These are phyloP conservation scores for Calonectria pseudoreteaudii DNA, from an alignment of 2,329 filamentous ascomycete genomes.

Conservation along the genomic window DNA sequence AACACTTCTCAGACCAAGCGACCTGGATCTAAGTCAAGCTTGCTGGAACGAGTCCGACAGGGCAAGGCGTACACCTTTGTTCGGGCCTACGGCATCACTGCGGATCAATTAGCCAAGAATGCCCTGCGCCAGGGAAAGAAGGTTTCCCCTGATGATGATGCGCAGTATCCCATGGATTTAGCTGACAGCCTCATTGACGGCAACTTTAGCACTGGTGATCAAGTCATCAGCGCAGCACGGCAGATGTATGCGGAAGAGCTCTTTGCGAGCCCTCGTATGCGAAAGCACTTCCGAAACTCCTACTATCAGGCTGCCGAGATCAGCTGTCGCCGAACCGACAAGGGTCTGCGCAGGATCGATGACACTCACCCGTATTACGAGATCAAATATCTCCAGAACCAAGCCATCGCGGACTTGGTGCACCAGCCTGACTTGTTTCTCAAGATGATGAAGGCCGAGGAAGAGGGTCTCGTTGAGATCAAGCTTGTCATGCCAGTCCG, in stretches of 20 bases:
- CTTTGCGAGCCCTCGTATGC: slow-evolving; percentile 86
- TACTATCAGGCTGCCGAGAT: slow-evolving; percentile 88
- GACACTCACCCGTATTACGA: slow-evolving; percentile 97
- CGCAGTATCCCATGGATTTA: slow-evolving; percentile 83
- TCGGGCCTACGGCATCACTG: slow-evolving; percentile 88
- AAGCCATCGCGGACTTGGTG: slow-evolving; percentile 84
- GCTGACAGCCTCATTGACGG: slow-evolving; percentile 82
- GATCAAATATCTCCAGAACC: slow-evolving; percentile 94
- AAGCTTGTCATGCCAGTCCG: slow-evolving; percentile 82
- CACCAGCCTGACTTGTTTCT: slow-evolving; percentile 89
- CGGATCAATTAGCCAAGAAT: slow-evolving; percentile 90
- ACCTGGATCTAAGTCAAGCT: slow-evolving; percentile 82
- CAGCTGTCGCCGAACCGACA: slow-evolving; percentile 91
- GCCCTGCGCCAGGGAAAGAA: slow-evolving; percentile 82
- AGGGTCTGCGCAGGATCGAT: slow-evolving; percentile 92
- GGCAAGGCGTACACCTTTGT: slow-evolving; percentile 86
- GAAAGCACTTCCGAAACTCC: slow-evolving; percentile 84
- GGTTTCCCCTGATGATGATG: slow-evolving; percentile 86
- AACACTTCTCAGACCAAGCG: slow-evolving; percentile 78
- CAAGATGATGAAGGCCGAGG: slow-evolving; percentile 97
- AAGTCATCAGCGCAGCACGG: slow-evolving; percentile 83
- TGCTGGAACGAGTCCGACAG: slow-evolving; percentile 87
- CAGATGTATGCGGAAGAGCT: slow-evolving; percentile 93
- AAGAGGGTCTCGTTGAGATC: slow-evolving; percentile 91
- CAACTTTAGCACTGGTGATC: slow-evolving; percentile 80